Percentiles rank a stretch among this genome's conserved stretches.
These are phyloP conservation scores for Niveomyces coronatus DNA, from an alignment of 2,329 filamentous ascomycete genomes.

Conservation along the genomic window DNA sequence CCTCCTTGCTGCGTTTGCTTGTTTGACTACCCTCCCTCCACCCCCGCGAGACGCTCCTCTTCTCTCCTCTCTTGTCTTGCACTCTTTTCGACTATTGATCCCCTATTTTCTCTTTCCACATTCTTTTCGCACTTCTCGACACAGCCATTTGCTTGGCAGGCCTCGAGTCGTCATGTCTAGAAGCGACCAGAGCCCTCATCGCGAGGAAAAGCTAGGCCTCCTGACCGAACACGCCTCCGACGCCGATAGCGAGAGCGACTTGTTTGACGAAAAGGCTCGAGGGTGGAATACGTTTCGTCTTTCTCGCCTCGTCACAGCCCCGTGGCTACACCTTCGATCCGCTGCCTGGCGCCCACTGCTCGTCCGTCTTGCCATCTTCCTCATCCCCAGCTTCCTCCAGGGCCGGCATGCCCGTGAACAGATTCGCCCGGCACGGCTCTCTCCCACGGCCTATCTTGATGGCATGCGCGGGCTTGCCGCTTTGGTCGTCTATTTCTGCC, in stretches of 20 bases:
- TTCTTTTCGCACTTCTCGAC: background rate
- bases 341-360: constrained; percentile 28
- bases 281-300: constrained; percentile 18
- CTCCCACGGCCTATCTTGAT: constrained; percentile 47
- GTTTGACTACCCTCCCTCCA: too few species aligned
- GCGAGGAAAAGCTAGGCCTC: constrained; percentile 35
- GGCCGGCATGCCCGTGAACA: constrained; percentile 31
- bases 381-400: constrained; percentile 44
- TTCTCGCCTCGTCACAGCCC: constrained; percentile 19
- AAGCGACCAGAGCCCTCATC: background rate
- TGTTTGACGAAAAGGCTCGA: constrained; percentile 27
- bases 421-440: constrained; percentile 29
- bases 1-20: constrained; percentile 11
- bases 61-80: background rate
- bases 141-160: background rate
- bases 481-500: constrained; percentile 46
- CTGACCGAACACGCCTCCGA: constrained; percentile 36
- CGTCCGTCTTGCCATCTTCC: constrained; percentile 31
- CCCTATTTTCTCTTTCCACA: background rate
- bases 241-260: constrained; percentile 30
- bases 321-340: constrained; percentile 19
- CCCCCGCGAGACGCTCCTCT: too few species aligned
- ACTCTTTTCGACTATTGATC: background rate
- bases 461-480: constrained; percentile 47
- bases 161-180: constrained; percentile 2